Base-by-base conservation (phyloP, 2,329 filamentous ascomycete genomes). In the Tolypocladium capitatum region DNA sequence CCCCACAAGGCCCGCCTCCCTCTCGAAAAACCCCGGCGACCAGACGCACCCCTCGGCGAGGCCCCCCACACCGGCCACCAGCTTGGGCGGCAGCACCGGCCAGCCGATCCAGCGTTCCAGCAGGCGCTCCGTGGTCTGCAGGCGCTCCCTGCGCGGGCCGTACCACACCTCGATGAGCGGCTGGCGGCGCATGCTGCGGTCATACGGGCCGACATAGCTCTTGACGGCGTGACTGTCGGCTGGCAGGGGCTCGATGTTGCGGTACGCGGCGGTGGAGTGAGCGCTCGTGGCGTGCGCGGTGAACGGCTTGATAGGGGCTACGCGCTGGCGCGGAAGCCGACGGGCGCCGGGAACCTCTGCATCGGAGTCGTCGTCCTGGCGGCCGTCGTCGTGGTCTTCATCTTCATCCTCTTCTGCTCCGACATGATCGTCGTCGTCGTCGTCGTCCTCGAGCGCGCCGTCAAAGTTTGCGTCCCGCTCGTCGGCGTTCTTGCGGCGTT, bases 101-200 rank as follows among this genome's bases (percentile, higher is more conserved):
- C 62, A 68, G 41, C 59, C 54, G 27, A 59, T 57, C 68, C 69
- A 73, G n/a, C 65, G 66, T 43, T 64, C 62, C 30, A 70, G 55
- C 55, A 72, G 57, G 28, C 58, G 60, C 56, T 65, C 62, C 27
- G 63, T 59, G 42, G 63, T 58, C 34, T 56, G 60, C 48, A 72
- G 56, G 8, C 60, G 56, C 8, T 61, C 55, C 28, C 58, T 56
- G 24, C 64, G 62, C 0, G 69, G 65, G 1, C 70, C 70, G 52
- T 70, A 74, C 63, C 70, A 67, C 31, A 64, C 58, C 27, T 65
- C 61, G 10, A 71, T 51, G 7, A 67, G 59, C 2, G 59, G 54
- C 7, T 61, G 58, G 18, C 62, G 60, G 34, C 64, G 62, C 14
- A 63, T 55, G 2, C 57, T 52, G 7, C 63, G 55, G 31, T 65